Percentiles rank a stretch among this genome's conserved stretches.
Conservation (phyloP, 208 protist species). For the Leishmania tarentolae region DNA sequence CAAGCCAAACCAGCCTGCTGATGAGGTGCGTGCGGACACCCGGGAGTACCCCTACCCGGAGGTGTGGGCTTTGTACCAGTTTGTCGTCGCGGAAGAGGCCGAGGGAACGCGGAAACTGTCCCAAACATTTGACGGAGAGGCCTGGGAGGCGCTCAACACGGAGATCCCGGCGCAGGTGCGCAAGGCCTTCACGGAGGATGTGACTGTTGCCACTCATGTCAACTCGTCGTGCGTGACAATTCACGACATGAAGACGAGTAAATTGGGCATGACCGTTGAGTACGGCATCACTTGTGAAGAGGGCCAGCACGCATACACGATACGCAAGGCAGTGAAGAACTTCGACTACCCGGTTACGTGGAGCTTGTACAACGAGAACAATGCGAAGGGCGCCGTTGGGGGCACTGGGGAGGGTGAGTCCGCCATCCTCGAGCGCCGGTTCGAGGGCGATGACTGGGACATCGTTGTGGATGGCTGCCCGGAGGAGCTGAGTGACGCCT, state of each 20-base stretch:
- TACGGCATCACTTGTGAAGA: constrained; percentile 26
- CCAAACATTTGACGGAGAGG: constrained; percentile 41
- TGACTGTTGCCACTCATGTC: constrained; percentile 19
- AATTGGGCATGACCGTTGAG: constrained; percentile 37
- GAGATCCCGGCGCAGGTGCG: constrained; percentile 22
- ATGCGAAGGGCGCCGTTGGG: constrained; percentile 21
- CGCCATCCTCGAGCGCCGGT: constrained; percentile 38
- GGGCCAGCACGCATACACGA: constrained; percentile 30
- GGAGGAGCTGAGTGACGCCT: constrained; percentile 36
- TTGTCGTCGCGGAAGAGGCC: constrained; percentile 40
- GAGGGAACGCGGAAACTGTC: constrained; percentile 29
- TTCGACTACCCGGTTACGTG: constrained; percentile 26
- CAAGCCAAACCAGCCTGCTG: constrained; percentile 15
- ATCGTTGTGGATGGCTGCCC: constrained; percentile 31
- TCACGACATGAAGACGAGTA: constrained; percentile 31
- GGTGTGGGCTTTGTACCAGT: constrained; percentile 51
- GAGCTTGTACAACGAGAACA: constrained; percentile 39
- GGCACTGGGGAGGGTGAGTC: constrained; percentile 34
- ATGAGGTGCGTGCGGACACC: constrained; percentile 32
- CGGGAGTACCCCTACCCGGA: constrained; percentile 41
- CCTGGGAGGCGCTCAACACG: constrained; percentile 34
- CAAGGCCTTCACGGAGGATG: constrained; percentile 33
- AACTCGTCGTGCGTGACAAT: constrained; percentile 23
- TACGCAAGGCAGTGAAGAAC: constrained; percentile 31
- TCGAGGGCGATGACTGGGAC: constrained; percentile 42